Evolutionary conservation across 495 filamentous ascomycete species (phyloP).

Genomic region (Entonaema liquescens): DNA sequence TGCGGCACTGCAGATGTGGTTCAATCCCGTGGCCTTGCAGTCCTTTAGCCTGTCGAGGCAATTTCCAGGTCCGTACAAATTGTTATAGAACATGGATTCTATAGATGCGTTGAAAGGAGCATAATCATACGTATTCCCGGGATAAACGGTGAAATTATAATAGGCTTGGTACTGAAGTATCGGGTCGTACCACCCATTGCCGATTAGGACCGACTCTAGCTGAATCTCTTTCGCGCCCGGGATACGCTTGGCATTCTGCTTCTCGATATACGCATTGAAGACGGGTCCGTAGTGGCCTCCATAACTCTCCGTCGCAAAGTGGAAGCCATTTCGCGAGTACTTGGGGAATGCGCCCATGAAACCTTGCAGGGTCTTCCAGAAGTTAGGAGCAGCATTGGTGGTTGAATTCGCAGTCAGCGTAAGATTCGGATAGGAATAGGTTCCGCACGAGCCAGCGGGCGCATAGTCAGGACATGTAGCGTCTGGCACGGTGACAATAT

Average conservation of each 20-base stretch:
- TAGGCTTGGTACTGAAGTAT: constrained; percentile 69
- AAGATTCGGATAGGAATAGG: constrained; percentile 61
- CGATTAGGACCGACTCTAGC: constrained; percentile 65
- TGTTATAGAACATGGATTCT: constrained; percentile 64
- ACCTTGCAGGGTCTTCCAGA: constrained; percentile 68
- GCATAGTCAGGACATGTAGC: constrained; percentile 65
- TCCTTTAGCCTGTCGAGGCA: constrained; percentile 67
- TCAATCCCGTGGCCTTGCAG: constrained; percentile 51
- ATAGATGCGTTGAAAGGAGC: constrained; percentile 58
- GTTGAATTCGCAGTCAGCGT: constrained; percentile 64
- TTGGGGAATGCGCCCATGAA: constrained; percentile 72
- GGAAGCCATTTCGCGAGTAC: constrained; percentile 64
- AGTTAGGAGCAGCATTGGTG: constrained; percentile 61
- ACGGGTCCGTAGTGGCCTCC: constrained; percentile 74
- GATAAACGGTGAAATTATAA: constrained; percentile 67
- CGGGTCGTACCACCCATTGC: constrained; percentile 60
- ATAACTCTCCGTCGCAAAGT: constrained; percentile 69
- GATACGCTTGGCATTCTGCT: constrained; percentile 67
- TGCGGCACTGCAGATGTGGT: constrained; percentile 46
- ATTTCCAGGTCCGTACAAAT: constrained; percentile 68
- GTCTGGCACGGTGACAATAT: constrained; percentile 53
- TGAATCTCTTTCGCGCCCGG: constrained; percentile 60
- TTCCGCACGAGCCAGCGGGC: constrained; percentile 57
- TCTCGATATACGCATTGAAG: constrained; percentile 70
- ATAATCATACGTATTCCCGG: constrained; percentile 69